A percentile compares a stretch with the other conserved stretches of the same genome.
Conservation (phyloP, 164 flowering plant genomes). For the Paratinospora sagittata region DNA sequence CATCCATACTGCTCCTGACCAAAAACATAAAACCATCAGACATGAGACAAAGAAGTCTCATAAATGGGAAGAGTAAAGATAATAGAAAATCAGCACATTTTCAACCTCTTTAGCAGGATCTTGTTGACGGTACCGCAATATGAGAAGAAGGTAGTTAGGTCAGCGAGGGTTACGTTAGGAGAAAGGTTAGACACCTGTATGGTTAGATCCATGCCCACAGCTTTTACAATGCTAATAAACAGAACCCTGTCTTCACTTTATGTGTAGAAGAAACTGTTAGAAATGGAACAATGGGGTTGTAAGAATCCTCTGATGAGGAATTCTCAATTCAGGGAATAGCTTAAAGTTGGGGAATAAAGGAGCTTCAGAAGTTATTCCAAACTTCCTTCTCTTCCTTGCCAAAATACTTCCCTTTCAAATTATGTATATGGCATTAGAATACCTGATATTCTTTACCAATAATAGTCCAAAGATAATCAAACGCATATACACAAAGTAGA, state of each 20-base stretch:
- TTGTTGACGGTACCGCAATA: slow-evolving; percentile 23
- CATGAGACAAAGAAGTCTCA: background rate
- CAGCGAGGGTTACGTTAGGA: slow-evolving; percentile 23
- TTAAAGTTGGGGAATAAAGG: slow-evolving; percentile 15
- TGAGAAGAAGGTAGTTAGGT: slow-evolving; percentile 29
- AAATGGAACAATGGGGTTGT: background rate
- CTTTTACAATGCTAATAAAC: slow-evolving; percentile 4
- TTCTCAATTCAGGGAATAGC: slow-evolving; percentile 8
- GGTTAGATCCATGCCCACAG: slow-evolving; percentile 14
- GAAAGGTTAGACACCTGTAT: slow-evolving; percentile 29
- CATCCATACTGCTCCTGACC: slow-evolving; percentile 18
- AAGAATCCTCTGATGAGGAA: slow-evolving; percentile 12
- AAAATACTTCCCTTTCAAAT: background rate
- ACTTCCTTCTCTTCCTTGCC: background rate
- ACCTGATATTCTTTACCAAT: background rate
- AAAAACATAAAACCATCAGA: background rate
- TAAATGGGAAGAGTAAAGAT: background rate
- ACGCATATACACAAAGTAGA: too few species aligned
- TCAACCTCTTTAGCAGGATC: slow-evolving; percentile 21
- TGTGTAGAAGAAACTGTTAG: background rate
- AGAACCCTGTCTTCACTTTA: background rate
- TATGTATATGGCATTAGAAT: background rate
- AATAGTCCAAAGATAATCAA: too few species aligned
- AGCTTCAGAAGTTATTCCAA: background rate
- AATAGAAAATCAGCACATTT: background rate